Evolutionary conservation across 768 basidiomycete genomes (phyloP).

Genomic region (Suillus subluteus): DNA sequence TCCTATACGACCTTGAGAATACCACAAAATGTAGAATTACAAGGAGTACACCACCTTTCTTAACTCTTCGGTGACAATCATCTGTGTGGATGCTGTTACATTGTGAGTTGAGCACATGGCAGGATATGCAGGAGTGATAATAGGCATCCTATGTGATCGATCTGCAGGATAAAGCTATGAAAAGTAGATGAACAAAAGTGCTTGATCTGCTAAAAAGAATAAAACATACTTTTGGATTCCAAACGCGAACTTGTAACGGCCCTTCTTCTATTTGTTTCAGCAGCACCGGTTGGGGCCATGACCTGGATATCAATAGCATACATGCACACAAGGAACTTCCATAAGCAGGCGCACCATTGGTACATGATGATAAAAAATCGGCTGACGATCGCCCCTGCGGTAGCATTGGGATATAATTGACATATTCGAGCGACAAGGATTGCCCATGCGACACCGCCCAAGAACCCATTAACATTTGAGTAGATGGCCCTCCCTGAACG

Average conservation of each 20-base stretch:
- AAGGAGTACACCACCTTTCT: conserved; percentile 61
- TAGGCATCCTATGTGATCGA: conserved; percentile 97
- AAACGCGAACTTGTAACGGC: conserved; percentile 89
- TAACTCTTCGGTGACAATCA: conserved; percentile 95
- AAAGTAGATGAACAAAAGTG: conserved; percentile 10
- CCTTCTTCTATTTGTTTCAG: conserved; percentile 97
- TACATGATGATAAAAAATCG: conserved; percentile 99
- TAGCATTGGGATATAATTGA: conserved; percentile 94
- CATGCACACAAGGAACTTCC: background rate
- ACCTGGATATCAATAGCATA: conserved; percentile 53
- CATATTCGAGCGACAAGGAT: conserved; percentile 99
- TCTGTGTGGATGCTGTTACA: conserved; percentile 92
- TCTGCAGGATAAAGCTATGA: conserved; percentile 85
- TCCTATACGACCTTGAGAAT: conserved; percentile 50
- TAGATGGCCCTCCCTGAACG: conserved; percentile 88
- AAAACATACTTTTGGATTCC: conserved; percentile 87
- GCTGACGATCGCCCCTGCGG: conserved; percentile 94
- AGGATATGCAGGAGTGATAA: conserved; percentile 98
- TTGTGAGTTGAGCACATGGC: conserved; percentile 99
- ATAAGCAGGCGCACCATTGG: conserved; percentile 72
- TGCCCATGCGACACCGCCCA: conserved; percentile 98
- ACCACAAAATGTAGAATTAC: background rate
- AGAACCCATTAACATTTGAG: conserved; percentile 96
- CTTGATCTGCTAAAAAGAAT: no score
- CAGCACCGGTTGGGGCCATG: conserved; percentile 98